Conservation (phyloP, 2,329 filamentous ascomycete genomes). For the Cercospora nicotianae region DNA sequence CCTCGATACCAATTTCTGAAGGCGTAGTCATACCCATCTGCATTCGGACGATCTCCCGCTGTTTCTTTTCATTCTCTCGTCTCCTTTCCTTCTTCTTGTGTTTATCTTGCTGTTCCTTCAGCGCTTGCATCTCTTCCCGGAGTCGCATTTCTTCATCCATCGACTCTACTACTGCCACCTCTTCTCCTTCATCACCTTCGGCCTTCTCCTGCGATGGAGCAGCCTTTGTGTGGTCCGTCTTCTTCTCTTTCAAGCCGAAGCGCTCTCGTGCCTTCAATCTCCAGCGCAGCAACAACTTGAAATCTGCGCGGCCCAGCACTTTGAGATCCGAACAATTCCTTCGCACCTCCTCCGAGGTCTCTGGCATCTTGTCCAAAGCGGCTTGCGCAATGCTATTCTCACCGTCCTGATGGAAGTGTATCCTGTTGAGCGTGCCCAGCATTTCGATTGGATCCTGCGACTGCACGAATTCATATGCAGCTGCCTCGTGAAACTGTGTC, state of each 20-base stretch:
- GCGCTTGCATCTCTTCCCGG: constrained; percentile 78
- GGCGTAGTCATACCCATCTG: constrained; percentile 96
- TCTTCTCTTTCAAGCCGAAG: constrained; percentile 82
- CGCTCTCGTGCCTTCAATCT: constrained; percentile 83
- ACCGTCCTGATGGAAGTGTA: constrained; percentile 81
- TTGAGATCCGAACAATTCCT: constrained; percentile 80
- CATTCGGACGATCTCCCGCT: constrained; percentile 92
- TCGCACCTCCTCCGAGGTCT: constrained; percentile 81
- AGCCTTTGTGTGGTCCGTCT: constrained; percentile 41
- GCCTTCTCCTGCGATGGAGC: constrained; percentile 43
- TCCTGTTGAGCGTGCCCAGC: constrained; percentile 77
- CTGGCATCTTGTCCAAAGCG: constrained; percentile 79
- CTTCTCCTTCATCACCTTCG: constrained; percentile 49
- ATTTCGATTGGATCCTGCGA: constrained; percentile 91
- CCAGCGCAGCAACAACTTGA: constrained; percentile 87
- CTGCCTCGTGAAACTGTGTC: constrained; percentile 83
- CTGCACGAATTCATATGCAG: constrained; percentile 91
- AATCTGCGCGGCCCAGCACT: constrained; percentile 89
- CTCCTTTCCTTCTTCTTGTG: constrained; percentile 81
- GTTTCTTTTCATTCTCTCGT: constrained; percentile 89
- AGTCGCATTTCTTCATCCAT: constrained; percentile 96
- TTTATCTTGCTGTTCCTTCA: constrained; percentile 75
- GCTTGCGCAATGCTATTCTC: constrained; percentile 75
- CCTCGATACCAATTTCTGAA: constrained; percentile 85
- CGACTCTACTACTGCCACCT: constrained; percentile 75